Percentiles rank a stretch among this genome's conserved stretches.
Conservation (phyloP, 129 eudicot genomes). For the Tanacetum coccineum region DNA sequence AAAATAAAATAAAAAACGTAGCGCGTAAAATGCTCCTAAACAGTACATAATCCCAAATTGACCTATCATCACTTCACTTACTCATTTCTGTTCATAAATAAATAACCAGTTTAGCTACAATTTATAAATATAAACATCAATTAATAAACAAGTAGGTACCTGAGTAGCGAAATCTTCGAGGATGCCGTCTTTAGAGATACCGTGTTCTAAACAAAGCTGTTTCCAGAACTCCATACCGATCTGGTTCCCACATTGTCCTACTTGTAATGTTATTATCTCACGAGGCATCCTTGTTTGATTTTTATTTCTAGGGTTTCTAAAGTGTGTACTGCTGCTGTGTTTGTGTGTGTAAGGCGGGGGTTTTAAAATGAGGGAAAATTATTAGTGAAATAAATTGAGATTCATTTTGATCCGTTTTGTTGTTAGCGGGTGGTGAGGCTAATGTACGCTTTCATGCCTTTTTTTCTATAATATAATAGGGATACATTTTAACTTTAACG, state of each 20-base stretch:
- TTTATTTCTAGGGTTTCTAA: slow-evolving; percentile 26
- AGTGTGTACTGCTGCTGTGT: background rate
- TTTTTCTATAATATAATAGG: too few species aligned
- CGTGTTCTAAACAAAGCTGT: slow-evolving; percentile 96
- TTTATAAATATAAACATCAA: background rate
- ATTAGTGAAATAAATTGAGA: too few species aligned
- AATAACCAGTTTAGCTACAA: background rate
- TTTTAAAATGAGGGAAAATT: slow-evolving; percentile 18
- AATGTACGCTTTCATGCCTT: slow-evolving; percentile 30
- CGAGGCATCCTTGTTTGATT: slow-evolving; percentile 58
- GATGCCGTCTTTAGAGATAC: slow-evolving; percentile 94
- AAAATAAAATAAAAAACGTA: too few species aligned
- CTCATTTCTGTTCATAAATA: background rate
- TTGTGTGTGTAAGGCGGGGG: slow-evolving; percentile 29
- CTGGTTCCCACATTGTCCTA: slow-evolving; percentile 99
- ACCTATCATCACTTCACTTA: background rate
- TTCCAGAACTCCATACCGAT: slow-evolving; percentile 99
- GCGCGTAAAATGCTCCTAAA: too few species aligned
- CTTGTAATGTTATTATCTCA: slow-evolving; percentile 92
- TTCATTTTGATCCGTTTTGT: background rate
- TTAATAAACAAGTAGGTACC: slow-evolving; percentile 34
- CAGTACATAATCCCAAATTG: too few species aligned
- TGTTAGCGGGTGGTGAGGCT: slow-evolving; percentile 10
- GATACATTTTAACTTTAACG: too few species aligned
- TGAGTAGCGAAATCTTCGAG: slow-evolving; percentile 99